These are phyloP conservation scores for Talaromyces islandicus DNA, from an alignment of 2,329 filamentous ascomycete species.

Conservation along the genomic window DNA sequence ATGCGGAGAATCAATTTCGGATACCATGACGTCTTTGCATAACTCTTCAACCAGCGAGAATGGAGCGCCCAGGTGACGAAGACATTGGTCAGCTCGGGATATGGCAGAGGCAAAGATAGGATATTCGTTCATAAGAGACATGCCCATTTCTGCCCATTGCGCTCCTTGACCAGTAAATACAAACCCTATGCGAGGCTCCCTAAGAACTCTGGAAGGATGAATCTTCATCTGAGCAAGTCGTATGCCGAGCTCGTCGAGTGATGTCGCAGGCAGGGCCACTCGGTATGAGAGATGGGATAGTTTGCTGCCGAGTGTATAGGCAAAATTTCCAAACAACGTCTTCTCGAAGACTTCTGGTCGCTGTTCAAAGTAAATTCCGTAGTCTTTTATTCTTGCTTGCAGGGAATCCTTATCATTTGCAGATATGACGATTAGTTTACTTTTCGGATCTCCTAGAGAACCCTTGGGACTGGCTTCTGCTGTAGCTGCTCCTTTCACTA, in stretches of 20 bases:
- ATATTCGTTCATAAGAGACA: conserved; percentile 3
- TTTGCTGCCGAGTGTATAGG: conserved; percentile 21
- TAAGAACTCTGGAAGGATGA: conserved; percentile 16
- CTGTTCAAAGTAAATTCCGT: conserved; percentile 21
- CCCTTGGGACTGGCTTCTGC: conserved; percentile 1
- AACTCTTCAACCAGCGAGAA: conserved; percentile 14
- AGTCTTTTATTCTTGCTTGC: conserved; percentile 17
- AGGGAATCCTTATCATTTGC: conserved; percentile 22
- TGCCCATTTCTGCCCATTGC: conserved; percentile 15
- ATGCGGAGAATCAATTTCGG: conserved; percentile 17
- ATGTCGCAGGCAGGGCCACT: conserved; percentile 13
- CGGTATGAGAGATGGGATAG: conserved; percentile 21
- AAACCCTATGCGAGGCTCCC: conserved; percentile 11
- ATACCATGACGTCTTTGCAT: conserved; percentile 5
- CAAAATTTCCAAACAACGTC: conserved; percentile 15
- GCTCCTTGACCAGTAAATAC: conserved; percentile 15
- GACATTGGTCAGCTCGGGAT: conserved; percentile 16
- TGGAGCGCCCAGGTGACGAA: conserved; percentile 17
- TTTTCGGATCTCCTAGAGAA: conserved; percentile 7
- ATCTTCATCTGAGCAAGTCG: conserved; percentile 15
- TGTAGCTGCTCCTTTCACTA: background rate
- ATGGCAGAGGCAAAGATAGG: conserved; percentile 1
- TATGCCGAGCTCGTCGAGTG: conserved; percentile 15
- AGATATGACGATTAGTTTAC: conserved; percentile 16
- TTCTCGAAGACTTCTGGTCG: conserved; percentile 27